Evolutionary conservation across 2,329 filamentous ascomycete species (phyloP).

Genomic region (Myriosclerotinia scirpicola): DNA sequence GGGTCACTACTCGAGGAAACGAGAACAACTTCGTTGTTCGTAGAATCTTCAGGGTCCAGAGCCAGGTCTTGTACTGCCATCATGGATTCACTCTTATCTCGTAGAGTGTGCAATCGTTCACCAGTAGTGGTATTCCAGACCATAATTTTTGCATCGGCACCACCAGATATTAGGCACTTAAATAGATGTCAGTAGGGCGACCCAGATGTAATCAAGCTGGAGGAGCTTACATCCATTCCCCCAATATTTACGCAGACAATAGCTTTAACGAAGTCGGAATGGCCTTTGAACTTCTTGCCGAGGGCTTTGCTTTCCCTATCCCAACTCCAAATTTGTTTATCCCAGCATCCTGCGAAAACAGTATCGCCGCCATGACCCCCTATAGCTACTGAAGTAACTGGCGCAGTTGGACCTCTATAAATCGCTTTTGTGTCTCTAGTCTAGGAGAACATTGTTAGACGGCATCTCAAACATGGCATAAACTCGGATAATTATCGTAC

Average conservation of each 20-base stretch:
- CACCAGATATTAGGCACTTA: slow-evolving; percentile 66
- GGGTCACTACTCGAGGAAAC: slow-evolving; percentile 81
- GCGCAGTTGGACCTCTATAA: slow-evolving; percentile 75
- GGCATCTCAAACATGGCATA: neutral
- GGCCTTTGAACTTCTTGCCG: slow-evolving; percentile 67
- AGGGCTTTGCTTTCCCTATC: slow-evolving; percentile 57
- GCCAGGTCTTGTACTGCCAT: slow-evolving; percentile 79
- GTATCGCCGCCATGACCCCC: slow-evolving; percentile 56
- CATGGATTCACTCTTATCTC: slow-evolving; percentile 68
- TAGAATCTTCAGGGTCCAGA: slow-evolving; percentile 66
- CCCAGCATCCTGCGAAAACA: slow-evolving; percentile 89
- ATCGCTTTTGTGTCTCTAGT: slow-evolving; percentile 47
- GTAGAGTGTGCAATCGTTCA: slow-evolving; percentile 69
- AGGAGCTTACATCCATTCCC: slow-evolving; percentile 52
- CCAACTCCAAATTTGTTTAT: slow-evolving; percentile 90
- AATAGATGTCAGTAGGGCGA: slow-evolving; percentile 11
- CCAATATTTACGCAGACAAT: slow-evolving; percentile 62
- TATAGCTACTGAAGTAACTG: slow-evolving; percentile 74
- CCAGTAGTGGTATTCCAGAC: slow-evolving; percentile 77
- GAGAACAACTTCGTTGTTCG: slow-evolving; percentile 54
- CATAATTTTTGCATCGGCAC: slow-evolving; percentile 76
- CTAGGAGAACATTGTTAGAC: slow-evolving; percentile 37
- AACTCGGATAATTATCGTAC: slow-evolving; percentile 42
- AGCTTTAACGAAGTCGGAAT: slow-evolving; percentile 89
- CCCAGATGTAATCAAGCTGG: slow-evolving; percentile 6